Evolutionary conservation across 1,139 yeast genomes (phyloP).

Genomic region (Hyphopichia khmerensis): DNA sequence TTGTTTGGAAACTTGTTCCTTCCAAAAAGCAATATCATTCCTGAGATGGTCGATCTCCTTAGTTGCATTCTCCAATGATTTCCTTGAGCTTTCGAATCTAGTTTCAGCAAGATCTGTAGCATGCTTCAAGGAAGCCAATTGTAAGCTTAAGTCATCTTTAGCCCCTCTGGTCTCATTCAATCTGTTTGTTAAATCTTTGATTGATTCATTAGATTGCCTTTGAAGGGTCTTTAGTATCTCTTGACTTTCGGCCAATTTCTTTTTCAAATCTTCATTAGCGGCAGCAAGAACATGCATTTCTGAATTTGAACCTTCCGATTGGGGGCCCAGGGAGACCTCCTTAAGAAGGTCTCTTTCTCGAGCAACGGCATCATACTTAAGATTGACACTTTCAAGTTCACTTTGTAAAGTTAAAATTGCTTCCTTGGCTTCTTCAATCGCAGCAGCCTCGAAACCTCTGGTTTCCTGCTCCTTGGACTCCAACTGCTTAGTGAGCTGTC

Average conservation of each 20-base stretch:
- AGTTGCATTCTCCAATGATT: constrained; percentile 43
- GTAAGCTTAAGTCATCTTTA: constrained; percentile 32
- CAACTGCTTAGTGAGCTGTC: constrained; percentile 67
- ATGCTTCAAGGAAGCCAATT: constrained; percentile 30
- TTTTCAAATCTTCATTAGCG: constrained; percentile 26
- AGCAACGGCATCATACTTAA: constrained; percentile 51
- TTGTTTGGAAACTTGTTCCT: constrained; percentile 57
- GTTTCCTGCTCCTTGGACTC: constrained; percentile 52
- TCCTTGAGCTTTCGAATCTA: constrained; percentile 28
- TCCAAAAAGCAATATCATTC: constrained; percentile 42
- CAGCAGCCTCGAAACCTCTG: constrained; percentile 50
- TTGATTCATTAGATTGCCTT: constrained; percentile 21
- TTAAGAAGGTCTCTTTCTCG: constrained; percentile 70
- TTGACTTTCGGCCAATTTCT: constrained; percentile 29
- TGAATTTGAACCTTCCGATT: constrained; percentile 7
- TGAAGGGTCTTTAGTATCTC: constrained; percentile 29
- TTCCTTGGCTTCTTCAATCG: constrained; percentile 71
- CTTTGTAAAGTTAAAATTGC: constrained; percentile 70
- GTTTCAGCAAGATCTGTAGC: constrained; percentile 35
- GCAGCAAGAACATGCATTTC: constrained; percentile 28
- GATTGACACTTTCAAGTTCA: constrained; percentile 52
- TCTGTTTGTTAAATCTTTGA: constrained; percentile 26
- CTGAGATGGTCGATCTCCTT: constrained; percentile 51
- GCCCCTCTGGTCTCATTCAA: constrained; percentile 22
- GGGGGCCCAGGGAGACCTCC: constrained; percentile 26